A percentile compares a stretch with the other conserved stretches of the same genome.
phyloP scores from a whole-genome alignment of 768 basidiomycete genomes.

The Tylopilus rubrobrunneus region DNA sequence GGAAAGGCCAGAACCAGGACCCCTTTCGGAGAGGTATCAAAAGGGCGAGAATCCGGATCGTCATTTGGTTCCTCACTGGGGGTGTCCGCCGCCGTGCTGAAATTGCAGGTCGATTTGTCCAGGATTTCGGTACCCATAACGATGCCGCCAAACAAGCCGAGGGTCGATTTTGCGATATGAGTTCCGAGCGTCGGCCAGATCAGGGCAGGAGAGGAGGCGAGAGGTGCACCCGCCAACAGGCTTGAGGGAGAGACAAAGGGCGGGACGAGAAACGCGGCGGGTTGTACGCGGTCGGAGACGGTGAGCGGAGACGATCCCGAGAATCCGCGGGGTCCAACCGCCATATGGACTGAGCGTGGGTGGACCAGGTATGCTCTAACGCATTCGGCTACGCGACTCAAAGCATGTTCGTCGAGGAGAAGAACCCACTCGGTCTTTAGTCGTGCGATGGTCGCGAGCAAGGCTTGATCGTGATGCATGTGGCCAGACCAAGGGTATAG shows the following conservation, averaged over 20 bases:
- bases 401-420: conserved; percentile 45
- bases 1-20: conserved; percentile 37
- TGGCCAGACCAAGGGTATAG: conserved; percentile 31
- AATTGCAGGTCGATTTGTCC: neutral
- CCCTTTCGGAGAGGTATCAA: conserved; percentile 11
- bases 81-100: neutral
- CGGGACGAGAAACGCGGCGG: conserved; percentile 53
- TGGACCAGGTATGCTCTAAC: conserved; percentile 40
- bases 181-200: conserved; percentile 24
- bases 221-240: conserved; percentile 22
- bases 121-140: conserved; percentile 23
- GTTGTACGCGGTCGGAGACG: conserved; percentile 30
- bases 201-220: conserved; percentile 14
- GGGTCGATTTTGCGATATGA: conserved; percentile 27
- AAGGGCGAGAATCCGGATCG: neutral
- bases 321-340: conserved; percentile 41
- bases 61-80: neutral
- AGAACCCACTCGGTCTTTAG: conserved; percentile 49
- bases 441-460: conserved; percentile 36
- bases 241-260: conserved; percentile 50
- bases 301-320: conserved; percentile 29
- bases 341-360: conserved; percentile 35
- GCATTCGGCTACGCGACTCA: conserved; percentile 32
- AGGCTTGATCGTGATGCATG: conserved; percentile 20
- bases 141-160: conserved; percentile 37